Base-by-base conservation (phyloP, 768 basidiomycete species). In the Mycena venus region DNA sequence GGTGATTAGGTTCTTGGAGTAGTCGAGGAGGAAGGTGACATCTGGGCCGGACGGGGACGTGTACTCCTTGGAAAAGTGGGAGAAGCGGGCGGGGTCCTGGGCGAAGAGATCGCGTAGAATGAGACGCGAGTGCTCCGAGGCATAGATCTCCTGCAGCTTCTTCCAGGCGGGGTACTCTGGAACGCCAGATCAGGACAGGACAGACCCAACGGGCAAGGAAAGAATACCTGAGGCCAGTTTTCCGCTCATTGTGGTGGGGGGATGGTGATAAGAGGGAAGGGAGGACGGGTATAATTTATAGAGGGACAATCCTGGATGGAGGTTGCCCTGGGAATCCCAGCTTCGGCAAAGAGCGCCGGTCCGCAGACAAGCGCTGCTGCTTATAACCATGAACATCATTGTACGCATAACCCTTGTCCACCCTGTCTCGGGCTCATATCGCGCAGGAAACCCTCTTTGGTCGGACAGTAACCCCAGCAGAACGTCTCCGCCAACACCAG, bases 401-500 rank as follows among this genome's bases (percentile, higher is more conserved):
- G 94, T 94, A 82, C 81, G 90, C 83, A 69, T 25, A n/a, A n/a
- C 32, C 56, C 53, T 63, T 23, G 42, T 23, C 47, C 47, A 14
- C 56, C 11, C 51, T 49, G n/a, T 42, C n/a, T 55, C 32, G 51
- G 40, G 55, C 72, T 70, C 40, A 76, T 68, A 25, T 21, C 0
- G 76, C 49, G 61, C 77, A 99, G 97, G 98, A 99, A 88, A 92
- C 95, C 0, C 92, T 99, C 51, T 99, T 99, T 82, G 98, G 98
- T 12, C 93, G 96, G 58, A 93, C 95, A 1, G 91, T 98, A 32
- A 99, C 98, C 21, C 98, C 98, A 21, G 98, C 98, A 29, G 98
- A 99, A 85, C 93, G 97, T 69, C 90, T 99, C 75, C 93, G 98
- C 68, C 96, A 99, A 84, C 97, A 99, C 83, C 98, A 99, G 83